Evolutionary conservation across 2,329 filamentous ascomycete genomes (phyloP).

Genomic region (Penicillium nordicum): DNA sequence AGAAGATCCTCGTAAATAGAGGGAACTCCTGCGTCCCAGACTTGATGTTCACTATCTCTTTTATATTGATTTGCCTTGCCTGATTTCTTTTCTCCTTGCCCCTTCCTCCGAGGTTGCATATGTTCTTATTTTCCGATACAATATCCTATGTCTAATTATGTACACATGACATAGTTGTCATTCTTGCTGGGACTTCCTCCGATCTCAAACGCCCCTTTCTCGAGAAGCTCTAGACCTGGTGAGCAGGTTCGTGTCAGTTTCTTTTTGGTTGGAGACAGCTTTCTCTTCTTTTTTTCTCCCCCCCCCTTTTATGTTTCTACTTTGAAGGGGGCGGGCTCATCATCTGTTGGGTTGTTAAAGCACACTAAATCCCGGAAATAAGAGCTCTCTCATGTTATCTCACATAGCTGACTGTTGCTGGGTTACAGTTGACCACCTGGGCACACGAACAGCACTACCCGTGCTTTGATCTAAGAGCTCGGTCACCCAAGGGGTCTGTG

Average conservation of each 20-base stretch:
- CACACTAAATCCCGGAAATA: not conserved
- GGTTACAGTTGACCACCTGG: slow-evolving; percentile 13
- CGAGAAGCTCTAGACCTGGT: slow-evolving; percentile 2
- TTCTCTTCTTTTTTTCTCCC: not conserved
- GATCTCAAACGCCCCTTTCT: slow-evolving; percentile 1
- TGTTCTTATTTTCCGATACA: slow-evolving; percentile 4
- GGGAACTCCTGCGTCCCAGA: slow-evolving; percentile 6
- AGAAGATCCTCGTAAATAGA: slow-evolving; percentile 9
- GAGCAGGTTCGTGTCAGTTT: not conserved
- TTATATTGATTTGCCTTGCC: slow-evolving; percentile 10
- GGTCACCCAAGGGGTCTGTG: slow-evolving; percentile 3
- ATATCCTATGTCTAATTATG: slow-evolving; percentile 4
- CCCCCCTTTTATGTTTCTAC: not conserved
- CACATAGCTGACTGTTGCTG: slow-evolving; percentile 28
- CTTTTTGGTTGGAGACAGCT: not conserved
- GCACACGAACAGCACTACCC: slow-evolving; percentile 2
- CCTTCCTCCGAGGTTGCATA: slow-evolving; percentile 5
- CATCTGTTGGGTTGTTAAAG: not conserved
- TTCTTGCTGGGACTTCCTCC: slow-evolving; percentile 14
- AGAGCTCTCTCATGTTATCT: slow-evolving; percentile 5
- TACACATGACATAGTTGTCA: slow-evolving; percentile 21
- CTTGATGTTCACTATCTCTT: slow-evolving; percentile 3
- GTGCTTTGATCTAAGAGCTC: slow-evolving; percentile 1
- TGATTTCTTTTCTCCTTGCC: not conserved
- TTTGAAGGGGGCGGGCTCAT: not conserved